Evolutionary conservation across 768 basidiomycete genomes (phyloP), one percentile per base, ranked within the genome.

Genomic region (Hortiboletus flavorubellus): DNA sequence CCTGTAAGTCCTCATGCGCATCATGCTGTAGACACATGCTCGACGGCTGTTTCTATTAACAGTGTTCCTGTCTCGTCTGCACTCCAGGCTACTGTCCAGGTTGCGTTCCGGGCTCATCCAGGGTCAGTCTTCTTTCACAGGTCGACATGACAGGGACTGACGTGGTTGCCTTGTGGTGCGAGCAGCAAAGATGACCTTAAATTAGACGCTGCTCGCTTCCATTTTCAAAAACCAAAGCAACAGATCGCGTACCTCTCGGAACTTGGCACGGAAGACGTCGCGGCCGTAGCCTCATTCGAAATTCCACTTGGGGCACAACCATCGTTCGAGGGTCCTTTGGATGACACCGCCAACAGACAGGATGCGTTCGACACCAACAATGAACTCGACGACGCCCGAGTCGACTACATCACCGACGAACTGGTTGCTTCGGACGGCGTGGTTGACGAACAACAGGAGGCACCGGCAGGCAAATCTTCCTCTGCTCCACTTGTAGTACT

Each of bases 71-170:
- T 49, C 5, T 37, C 54, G 11, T 56, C 65, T 48, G 61, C 65
- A n/a, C 52, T 75, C 35, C 72, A 67, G 58, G 61, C 66, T 21
- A 54, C 64, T 21, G 61, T 72, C 46, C 77, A 77, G 60, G 67
- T 72, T 34, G 58, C 70, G 37, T 73, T 78, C 51, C 65, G 67
- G 55, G 64, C 71, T 34, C 67, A 68, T 59, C 60, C 73, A 51
- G 69, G 72, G 77, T 77, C 56, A 40, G 68, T 68, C 40, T 68
- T 66, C n/a, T 45, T 56, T 54, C 56, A 26, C 43, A 46, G 31
- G n/a, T 46, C 38, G 29, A 26, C 29, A 33, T n/a, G 42, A 26
- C 33, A 5, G 34, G 56, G 31, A 53, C 59, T 62, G 55, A 66
- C 63, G 35, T 49, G 46, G 33, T 33, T 33, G 38, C 33, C 37